Conservation (phyloP, 805 yeast species). For the Candida palmyrensis region DNA sequence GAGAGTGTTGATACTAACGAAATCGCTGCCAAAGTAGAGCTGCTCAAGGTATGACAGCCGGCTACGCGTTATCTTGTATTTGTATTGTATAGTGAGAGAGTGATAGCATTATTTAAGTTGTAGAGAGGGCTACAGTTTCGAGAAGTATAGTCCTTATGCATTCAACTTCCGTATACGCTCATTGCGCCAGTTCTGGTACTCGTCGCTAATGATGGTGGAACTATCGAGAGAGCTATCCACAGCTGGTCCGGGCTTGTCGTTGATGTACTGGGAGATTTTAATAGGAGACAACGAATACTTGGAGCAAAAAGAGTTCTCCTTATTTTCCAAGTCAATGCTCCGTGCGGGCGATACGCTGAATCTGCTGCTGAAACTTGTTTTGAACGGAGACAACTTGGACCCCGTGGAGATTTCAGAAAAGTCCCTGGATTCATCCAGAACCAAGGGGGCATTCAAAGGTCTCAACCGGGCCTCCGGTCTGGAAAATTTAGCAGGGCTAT, state of each 20-base stretch:
- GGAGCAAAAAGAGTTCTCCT: constrained; percentile 11
- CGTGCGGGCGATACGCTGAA: constrained; percentile 1
- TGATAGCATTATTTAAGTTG: too few relatives aligned
- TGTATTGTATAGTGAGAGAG: too few relatives aligned
- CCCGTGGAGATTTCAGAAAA: constrained; percentile 2
- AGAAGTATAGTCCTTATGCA: too few relatives aligned
- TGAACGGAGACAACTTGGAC: constrained; percentile 11
- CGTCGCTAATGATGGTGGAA: constrained; percentile 36
- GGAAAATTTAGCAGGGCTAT: too few relatives aligned
- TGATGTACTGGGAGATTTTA: constrained; percentile 3
- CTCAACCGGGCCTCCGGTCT: constrained; percentile 7
- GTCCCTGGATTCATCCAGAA: constrained; percentile 2
- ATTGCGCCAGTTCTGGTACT: constrained; percentile 35
- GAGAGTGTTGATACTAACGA: constrained; percentile 23
- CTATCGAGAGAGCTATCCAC: neutral
- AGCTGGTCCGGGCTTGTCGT: too few relatives aligned
- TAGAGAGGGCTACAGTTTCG: too few relatives aligned
- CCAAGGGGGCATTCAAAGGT: constrained; percentile 15
- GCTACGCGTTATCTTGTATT: too few relatives aligned
- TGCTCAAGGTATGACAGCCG: too few relatives aligned
- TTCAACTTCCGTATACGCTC: constrained; percentile 27
- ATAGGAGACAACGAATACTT: constrained; percentile 8
- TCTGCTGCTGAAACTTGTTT: constrained; percentile 1
- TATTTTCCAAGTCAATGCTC: constrained; percentile 6
- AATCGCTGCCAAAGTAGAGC: too few relatives aligned